Evolutionary conservation across 2,329 filamentous ascomycete genomes (phyloP).

Genomic region (Rutstroemia sp.): DNA sequence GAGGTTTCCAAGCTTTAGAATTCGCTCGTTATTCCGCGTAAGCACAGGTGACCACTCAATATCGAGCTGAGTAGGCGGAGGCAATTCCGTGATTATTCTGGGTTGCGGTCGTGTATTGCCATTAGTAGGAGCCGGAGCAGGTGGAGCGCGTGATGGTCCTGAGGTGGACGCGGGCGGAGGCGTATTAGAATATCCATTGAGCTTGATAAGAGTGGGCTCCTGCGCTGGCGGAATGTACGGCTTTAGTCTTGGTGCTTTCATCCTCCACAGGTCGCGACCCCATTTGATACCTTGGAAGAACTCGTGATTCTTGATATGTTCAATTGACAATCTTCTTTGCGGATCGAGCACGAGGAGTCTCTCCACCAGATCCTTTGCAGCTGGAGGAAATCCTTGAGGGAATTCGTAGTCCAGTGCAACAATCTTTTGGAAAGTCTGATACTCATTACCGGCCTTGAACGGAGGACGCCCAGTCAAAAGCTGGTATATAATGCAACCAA

Average conservation of each 20-base stretch:
- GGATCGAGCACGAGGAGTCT: constrained; percentile 86
- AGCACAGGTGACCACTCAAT: constrained; percentile 98
- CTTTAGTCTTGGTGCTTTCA: constrained; percentile 80
- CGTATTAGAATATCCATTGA: constrained; percentile 44
- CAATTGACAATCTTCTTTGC: constrained; percentile 73
- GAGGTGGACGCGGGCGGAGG: constrained; percentile 17
- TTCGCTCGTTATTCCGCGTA: constrained; percentile 84
- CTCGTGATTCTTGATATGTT: constrained; percentile 93
- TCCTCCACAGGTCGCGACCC: constrained; percentile 80
- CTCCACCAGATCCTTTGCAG: constrained; percentile 84
- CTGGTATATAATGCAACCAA: constrained; percentile 96
- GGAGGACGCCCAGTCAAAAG: constrained; percentile 90
- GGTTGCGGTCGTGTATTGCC: constrained; percentile 52
- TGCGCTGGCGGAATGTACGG: constrained; percentile 71
- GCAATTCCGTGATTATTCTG: constrained; percentile 86
- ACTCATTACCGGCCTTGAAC: constrained; percentile 94
- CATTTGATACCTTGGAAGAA: constrained; percentile 88
- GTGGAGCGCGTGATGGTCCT: constrained; percentile 25
- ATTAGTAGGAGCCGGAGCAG: constrained; percentile 31
- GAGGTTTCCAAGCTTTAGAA: constrained; percentile 87
- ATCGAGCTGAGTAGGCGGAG: constrained; percentile 92
- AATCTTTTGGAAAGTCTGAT: constrained; percentile 97
- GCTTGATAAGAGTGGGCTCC: constrained; percentile 66
- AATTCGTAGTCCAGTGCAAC: constrained; percentile 92
- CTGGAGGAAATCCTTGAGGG: constrained; percentile 75